Percentiles rank a stretch among this genome's conserved stretches.
Conservation (phyloP, 176 grass and related monocot species). For the Musa schizocarpa region DNA sequence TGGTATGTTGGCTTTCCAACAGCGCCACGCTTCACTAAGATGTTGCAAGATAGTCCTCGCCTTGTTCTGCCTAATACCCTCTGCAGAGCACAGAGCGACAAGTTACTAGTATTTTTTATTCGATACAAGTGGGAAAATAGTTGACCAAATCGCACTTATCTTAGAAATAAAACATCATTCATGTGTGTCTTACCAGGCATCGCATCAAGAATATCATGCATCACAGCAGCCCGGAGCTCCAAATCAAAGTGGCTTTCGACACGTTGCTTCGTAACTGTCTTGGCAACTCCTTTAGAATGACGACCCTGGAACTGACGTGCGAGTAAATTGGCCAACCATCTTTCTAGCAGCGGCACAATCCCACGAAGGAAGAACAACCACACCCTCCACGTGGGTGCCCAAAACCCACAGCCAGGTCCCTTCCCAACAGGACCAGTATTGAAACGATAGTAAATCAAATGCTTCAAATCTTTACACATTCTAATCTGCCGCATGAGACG, state of each 20-base stretch:
- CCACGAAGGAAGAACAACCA: conserved; percentile 97
- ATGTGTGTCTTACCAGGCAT: conserved; percentile 43
- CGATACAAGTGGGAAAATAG: too few relatives aligned
- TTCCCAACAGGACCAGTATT: conserved; percentile 98
- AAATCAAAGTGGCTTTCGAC: conserved; percentile 97
- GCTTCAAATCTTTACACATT: conserved; percentile 99
- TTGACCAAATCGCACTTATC: too few relatives aligned
- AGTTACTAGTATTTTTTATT: neutral
- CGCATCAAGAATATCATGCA: conserved; percentile 99
- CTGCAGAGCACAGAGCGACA: conserved; percentile 23
- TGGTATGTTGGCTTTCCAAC: conserved; percentile 99
- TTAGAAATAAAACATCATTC: too few relatives aligned
- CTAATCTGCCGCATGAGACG: conserved; percentile 92
- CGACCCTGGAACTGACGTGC: conserved; percentile 93
- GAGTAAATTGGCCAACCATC: conserved; percentile 88
- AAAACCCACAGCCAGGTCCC: conserved; percentile 95
- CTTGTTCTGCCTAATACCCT: conserved; percentile 99
- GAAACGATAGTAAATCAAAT: conserved; percentile 96
- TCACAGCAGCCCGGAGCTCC: conserved; percentile 91
- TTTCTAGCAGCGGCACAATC: conserved; percentile 86
- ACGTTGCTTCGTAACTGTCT: conserved; percentile 97
- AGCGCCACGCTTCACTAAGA: conserved; percentile 96
- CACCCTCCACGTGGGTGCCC: conserved; percentile 97
- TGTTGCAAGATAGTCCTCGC: conserved; percentile 89
- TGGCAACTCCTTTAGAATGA: conserved; percentile 97